phyloP scores from a whole-genome alignment of 2,329 filamentous ascomycete species.

The Paecilomyces niveus region DNA sequence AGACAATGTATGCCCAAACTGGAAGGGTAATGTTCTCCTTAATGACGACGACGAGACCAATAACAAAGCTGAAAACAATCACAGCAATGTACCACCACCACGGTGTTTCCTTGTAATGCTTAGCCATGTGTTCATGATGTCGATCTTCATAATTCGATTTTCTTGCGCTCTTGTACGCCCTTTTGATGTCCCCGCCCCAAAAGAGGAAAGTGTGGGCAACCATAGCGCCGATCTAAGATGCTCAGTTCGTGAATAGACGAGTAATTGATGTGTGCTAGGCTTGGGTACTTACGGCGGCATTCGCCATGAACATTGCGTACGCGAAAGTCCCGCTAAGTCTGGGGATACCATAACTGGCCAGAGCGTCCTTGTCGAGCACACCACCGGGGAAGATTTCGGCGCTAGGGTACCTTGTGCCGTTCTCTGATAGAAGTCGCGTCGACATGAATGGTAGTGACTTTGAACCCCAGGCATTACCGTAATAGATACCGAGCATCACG shows the following conservation, averaged over 20 bases:
- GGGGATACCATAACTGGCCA: constrained; percentile 42
- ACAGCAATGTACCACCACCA: constrained; percentile 29
- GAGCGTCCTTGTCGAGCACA: constrained; percentile 19
- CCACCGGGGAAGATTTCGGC: constrained; percentile 32
- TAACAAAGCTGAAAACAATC: constrained; percentile 21
- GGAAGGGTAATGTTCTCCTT: constrained; percentile 25
- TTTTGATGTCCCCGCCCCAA: constrained; percentile 48
- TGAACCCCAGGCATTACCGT: constrained; percentile 43
- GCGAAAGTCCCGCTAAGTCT: constrained; percentile 45
- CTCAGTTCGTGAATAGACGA: constrained; percentile 3
- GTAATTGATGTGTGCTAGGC: accelerated
- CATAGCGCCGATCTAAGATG: constrained; percentile 47
- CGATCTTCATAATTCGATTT: constrained; percentile 41
- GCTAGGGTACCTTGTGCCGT: constrained; percentile 37
- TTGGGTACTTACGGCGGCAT: constrained; percentile 42
- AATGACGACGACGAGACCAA: constrained; percentile 19
- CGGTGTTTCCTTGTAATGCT: constrained; percentile 45
- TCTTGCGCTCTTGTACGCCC: constrained; percentile 42
- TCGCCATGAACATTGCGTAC: constrained; percentile 50
- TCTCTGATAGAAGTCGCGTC: constrained; percentile 35
- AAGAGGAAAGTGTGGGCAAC: constrained; percentile 48
- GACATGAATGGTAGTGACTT: constrained; percentile 50
- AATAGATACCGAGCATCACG: constrained; percentile 48
- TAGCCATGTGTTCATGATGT: constrained; percentile 48
- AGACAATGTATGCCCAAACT: constrained; percentile 25